Evolutionary conservation across 2,329 filamentous ascomycete genomes (phyloP), one percentile per base, ranked within the genome.

Genomic region (Thermoascus crustaceus): DNA sequence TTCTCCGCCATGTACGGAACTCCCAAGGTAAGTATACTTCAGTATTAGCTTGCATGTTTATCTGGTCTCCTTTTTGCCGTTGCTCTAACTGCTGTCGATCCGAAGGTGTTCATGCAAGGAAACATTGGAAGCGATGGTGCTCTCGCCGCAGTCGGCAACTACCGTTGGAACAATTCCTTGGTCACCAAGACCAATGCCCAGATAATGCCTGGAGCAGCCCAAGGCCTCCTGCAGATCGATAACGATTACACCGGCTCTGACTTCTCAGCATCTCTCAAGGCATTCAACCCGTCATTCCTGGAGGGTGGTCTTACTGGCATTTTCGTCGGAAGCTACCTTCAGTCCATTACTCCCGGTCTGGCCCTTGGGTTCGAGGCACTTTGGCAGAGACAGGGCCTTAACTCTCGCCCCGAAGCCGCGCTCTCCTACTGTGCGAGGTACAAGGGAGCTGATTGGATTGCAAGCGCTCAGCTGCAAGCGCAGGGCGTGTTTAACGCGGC

Each of bases 1-100:
- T 94, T 96, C 67, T 85, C 87, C 49, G 85, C 85, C 46, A 78
- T 98, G 57, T 95, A 91, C 61, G 91, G 91, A 50, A 94, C 85
- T 48, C 83, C 82, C 65, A 89, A 86, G 74, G 89, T 95, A 66
- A 51, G 75, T 70, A 38, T 17, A 18, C 17, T 18, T 26, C 30
- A 18, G 23, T 30, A 20, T 26, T 21, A 34, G 8, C 32, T 25
- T 25, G 24, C 10, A 16, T 25, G 16, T 14, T 20, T 11, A 7
- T 11, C 33, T 27, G 4, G 24, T 37, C 23, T 23, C 17, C 5
- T 19, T 9, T 18, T 32, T 6, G 23, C 7, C 16, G 8, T 14
- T 13, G 16, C 10, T 27, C 13, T 18, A 16, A 30, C 5, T 11
- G 2, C 24, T 47, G 38, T 36, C 34, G 40, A 16, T 31, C 5